Conservation (phyloP, 78 protist genomes). For the Planoprotostelium fungivorum region DNA sequence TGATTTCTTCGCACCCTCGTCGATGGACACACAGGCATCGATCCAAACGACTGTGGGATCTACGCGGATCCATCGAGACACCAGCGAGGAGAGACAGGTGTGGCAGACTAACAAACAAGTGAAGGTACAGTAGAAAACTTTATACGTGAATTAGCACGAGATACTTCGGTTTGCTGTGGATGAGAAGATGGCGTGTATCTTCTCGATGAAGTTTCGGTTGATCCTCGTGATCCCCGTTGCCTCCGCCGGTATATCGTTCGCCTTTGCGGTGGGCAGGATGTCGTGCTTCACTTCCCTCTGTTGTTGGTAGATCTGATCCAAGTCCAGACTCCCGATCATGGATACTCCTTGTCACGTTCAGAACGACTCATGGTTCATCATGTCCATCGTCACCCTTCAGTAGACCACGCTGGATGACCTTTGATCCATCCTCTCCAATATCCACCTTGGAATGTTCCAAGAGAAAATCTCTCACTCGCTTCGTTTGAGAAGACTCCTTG, state of each 20-base stretch:
- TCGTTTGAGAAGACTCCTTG: neutral
- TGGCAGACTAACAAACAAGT: no score
- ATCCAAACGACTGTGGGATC: no score
- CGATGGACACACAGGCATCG: no score
- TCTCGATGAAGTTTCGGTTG: neutral
- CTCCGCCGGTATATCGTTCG: neutral
- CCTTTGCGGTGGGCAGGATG: neutral
- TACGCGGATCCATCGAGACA: no score
- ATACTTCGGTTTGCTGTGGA: neutral
- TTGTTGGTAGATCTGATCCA: neutral
- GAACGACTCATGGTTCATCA: neutral
- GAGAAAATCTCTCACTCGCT: neutral
- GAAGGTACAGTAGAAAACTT: no score
- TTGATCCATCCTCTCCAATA: neutral
- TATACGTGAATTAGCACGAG: neutral
- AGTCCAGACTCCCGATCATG: neutral
- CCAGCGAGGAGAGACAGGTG: no score
- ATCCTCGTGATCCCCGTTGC: neutral
- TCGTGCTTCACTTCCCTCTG: neutral
- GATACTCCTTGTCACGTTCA: neutral
- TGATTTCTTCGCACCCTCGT: no score
- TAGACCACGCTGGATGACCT: neutral
- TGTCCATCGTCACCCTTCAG: neutral
- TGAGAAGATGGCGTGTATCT: neutral
- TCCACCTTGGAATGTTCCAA: neutral